A percentile compares a stretch with the other conserved stretches of the same genome.
Conservation (phyloP, 352 stramenopile species). For the Halophytophthora polymorphica region DNA sequence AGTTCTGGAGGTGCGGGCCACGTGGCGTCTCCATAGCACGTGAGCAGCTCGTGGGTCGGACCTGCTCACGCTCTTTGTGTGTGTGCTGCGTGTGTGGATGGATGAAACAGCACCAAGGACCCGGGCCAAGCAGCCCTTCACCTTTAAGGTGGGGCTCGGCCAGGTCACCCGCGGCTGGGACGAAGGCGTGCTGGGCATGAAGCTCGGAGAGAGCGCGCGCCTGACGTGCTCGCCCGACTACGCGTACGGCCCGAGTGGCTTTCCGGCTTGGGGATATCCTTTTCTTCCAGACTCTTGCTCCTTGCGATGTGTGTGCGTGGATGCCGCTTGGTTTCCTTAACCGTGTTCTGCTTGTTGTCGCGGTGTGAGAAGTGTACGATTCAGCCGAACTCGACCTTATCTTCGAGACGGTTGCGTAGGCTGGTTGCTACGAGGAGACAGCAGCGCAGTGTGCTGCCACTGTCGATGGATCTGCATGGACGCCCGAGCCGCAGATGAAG, state of each 20-base stretch:
- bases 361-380: slow-evolving; percentile 83
- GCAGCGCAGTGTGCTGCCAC: too few relatives aligned
- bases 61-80: too few relatives aligned
- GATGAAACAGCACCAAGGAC: too few relatives aligned
- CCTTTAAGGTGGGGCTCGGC: slow-evolving; percentile 90
- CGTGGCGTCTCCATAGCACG: neutral
- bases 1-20: slow-evolving; percentile 90
- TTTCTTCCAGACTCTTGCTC: slow-evolving; percentile 18
- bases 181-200: too few relatives aligned
- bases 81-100: too few relatives aligned
- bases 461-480: too few relatives aligned
- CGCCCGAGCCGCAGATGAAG: too few relatives aligned
- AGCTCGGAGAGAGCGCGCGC: slow-evolving; percentile 86
- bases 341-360: slow-evolving; percentile 8
- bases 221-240: slow-evolving; percentile 95
- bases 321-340: slow-evolving; percentile 33
- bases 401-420: too few relatives aligned
- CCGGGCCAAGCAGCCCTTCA: slow-evolving; percentile 92
- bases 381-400: slow-evolving; percentile 89
- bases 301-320: slow-evolving; percentile 10
- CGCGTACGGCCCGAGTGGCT: slow-evolving; percentile 91
- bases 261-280: slow-evolving; percentile 92
- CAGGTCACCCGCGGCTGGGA: slow-evolving; percentile 94
- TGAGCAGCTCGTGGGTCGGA: neutral
- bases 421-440: too few relatives aligned